Conservation (phyloP, 345 rosid species). For the Salix brachista region DNA sequence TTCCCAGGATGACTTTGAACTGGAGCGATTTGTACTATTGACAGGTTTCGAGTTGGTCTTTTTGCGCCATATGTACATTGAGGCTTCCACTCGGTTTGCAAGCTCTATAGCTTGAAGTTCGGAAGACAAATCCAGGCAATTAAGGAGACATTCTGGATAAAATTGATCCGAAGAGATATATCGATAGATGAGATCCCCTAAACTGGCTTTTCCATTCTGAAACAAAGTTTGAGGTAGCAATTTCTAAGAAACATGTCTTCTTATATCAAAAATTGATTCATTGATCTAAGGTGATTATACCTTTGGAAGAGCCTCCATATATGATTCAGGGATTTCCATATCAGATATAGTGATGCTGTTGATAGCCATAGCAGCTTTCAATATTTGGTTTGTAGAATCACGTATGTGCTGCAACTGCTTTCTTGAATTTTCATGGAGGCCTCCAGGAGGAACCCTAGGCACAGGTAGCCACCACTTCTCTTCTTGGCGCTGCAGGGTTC, state of each 20-base stretch:
- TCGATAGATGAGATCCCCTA: constrained; percentile 81
- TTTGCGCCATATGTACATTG: constrained; percentile 71
- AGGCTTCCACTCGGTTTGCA: constrained; percentile 84
- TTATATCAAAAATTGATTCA: not conserved
- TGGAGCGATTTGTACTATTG: constrained; percentile 42
- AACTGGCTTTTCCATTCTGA: constrained; percentile 82
- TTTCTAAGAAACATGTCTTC: not conserved
- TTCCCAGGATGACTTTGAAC: constrained; percentile 82
- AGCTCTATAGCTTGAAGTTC: constrained; percentile 93
- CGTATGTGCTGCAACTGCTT: constrained; percentile 87
- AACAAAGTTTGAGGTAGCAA: constrained; percentile 17
- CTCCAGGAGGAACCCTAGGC: constrained; percentile 79
- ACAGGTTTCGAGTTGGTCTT: constrained; percentile 49
- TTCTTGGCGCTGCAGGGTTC: constrained; percentile 83
- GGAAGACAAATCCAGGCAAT: constrained; percentile 85
- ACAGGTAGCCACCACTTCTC: constrained; percentile 99
- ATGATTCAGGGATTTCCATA: constrained; percentile 89
- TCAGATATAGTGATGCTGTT: constrained; percentile 72
- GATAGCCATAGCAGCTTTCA: constrained; percentile 98
- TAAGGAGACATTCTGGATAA: constrained; percentile 80
- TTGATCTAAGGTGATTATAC: constrained; percentile 22
- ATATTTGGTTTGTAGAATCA: constrained; percentile 92
- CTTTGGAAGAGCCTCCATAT: constrained; percentile 85
- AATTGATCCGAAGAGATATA: constrained; percentile 80
- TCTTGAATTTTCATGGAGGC: constrained; percentile 68